Percentiles rank a stretch among this genome's conserved stretches.
phyloP scores from a whole-genome alignment of 129 eudicot genomes.

The Calendula officinalis region DNA sequence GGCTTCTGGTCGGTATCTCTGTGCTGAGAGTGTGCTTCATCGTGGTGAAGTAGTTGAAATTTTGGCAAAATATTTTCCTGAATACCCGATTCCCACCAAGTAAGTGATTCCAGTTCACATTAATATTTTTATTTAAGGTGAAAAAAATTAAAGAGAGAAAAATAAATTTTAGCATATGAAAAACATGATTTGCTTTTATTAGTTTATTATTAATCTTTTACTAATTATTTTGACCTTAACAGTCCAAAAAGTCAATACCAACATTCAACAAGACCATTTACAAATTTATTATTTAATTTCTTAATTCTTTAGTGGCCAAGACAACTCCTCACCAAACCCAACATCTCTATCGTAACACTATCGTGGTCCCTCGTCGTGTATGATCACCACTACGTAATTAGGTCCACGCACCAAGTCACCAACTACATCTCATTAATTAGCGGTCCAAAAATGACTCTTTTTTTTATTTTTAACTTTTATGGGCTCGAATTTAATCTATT shows the following conservation, averaged over 20 bases:
- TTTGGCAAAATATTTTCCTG: conserved; percentile 78
- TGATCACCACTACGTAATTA: no score
- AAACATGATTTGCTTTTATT: background rate
- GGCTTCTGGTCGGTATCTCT: conserved; percentile 77
- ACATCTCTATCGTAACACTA: conserved; percentile 27
- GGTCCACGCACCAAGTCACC: conserved; percentile 36
- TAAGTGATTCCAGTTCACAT: conserved; percentile 31
- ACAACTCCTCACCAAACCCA: conserved; percentile 41
- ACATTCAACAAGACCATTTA: background rate
- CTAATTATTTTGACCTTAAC: background rate
- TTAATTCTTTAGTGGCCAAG: conserved; percentile 19
- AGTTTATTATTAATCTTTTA: no score
- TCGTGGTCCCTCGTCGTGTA: conserved; percentile 22
- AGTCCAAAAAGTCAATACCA: conserved; percentile 12
- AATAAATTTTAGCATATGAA: background rate
- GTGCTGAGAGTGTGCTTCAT: conserved; percentile 90
- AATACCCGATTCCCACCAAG: conserved; percentile 94
- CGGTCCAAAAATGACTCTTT: background rate
- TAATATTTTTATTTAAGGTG: background rate
- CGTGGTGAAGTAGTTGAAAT: conserved; percentile 94
- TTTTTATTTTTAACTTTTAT: no score
- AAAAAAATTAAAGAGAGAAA: no score
- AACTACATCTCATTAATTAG: conserved; percentile 3
- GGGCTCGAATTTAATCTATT: no score
- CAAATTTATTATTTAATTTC: background rate